These are phyloP conservation scores for Saccharomycopsis vini DNA, from an alignment of 805 yeast species.

Conservation along the genomic window DNA sequence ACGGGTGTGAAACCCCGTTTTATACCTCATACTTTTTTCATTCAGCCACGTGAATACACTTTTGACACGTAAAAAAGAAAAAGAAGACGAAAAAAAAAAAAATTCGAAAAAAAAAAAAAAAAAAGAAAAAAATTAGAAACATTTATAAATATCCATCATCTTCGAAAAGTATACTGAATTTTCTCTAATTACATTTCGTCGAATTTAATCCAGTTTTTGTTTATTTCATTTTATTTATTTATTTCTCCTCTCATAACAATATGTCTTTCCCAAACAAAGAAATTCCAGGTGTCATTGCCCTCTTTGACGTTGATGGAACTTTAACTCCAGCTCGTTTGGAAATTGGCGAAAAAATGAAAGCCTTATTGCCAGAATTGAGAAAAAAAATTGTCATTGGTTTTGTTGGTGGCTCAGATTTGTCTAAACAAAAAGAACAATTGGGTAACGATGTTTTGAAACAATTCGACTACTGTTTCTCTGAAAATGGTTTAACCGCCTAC, in stretches of 20 bases:
- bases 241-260: no score
- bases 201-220: background rate
- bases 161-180: no score
- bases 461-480: slow-evolving; percentile 94
- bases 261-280: slow-evolving; percentile 54
- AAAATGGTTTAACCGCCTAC: slow-evolving; percentile 97
- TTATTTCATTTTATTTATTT: no score
- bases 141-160: background rate
- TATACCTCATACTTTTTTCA: no score
- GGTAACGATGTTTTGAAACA: slow-evolving; percentile 69
- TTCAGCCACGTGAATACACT: no score
- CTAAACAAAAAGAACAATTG: slow-evolving; percentile 93
- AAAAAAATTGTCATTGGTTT: slow-evolving; percentile 92
- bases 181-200: background rate
- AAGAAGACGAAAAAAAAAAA: no score
- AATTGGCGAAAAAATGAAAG: slow-evolving; percentile 69
- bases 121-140: background rate
- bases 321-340: slow-evolving; percentile 91
- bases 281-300: slow-evolving; percentile 77
- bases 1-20: no score
- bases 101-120: background rate
- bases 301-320: slow-evolving; percentile 98
- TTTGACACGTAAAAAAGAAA: no score
- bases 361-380: slow-evolving; percentile 65
- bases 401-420: slow-evolving; percentile 94